Conservation (phyloP, 495 filamentous ascomycete species). For the Aspergillus affinis region DNA sequence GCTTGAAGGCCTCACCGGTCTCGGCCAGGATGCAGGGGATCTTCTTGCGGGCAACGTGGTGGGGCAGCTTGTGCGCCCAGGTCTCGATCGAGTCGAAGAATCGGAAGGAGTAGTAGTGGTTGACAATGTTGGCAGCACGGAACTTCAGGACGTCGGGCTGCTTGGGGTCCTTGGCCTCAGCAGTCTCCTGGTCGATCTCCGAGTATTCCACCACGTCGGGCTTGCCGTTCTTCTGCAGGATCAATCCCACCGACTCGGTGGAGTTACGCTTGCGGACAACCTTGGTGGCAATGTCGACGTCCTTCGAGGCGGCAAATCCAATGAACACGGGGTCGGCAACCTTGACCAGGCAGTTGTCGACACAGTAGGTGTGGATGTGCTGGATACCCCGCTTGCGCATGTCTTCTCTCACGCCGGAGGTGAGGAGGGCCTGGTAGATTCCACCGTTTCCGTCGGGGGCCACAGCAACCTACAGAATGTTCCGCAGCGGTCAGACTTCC, state of each 20-base stretch:
- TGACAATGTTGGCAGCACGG: slow-evolving; percentile 98
- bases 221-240: slow-evolving; percentile 90
- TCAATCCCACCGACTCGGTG: slow-evolving; percentile 93
- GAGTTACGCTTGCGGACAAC: slow-evolving; percentile 97
- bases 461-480: slow-evolving; percentile 66
- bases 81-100: slow-evolving; percentile 89
- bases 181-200: slow-evolving; percentile 84
- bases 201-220: slow-evolving; percentile 99
- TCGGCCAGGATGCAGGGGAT: slow-evolving; percentile 81
- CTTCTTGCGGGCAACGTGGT: slow-evolving; percentile 98
- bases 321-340: slow-evolving; percentile 96
- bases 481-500: slow-evolving; percentile 13
- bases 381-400: slow-evolving; percentile 87
- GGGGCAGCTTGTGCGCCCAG: slow-evolving; percentile 82
- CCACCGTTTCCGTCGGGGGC: slow-evolving; percentile 99
- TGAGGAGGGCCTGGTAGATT: slow-evolving; percentile 89
- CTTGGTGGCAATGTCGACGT: slow-evolving; percentile 97
- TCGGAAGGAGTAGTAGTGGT: slow-evolving; percentile 97
- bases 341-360: slow-evolving; percentile 98
- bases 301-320: slow-evolving; percentile 83
- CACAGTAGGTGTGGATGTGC: slow-evolving; percentile 97
- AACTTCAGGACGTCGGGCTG: slow-evolving; percentile 85
- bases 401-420: slow-evolving; percentile 78
- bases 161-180: slow-evolving; percentile 85
- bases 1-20: slow-evolving; percentile 78